Evolutionary conservation across 192 early-diverging fungal genomes (phyloP), one percentile per base, ranked within the genome.

Genomic region (Ambispora gerdemannii): DNA sequence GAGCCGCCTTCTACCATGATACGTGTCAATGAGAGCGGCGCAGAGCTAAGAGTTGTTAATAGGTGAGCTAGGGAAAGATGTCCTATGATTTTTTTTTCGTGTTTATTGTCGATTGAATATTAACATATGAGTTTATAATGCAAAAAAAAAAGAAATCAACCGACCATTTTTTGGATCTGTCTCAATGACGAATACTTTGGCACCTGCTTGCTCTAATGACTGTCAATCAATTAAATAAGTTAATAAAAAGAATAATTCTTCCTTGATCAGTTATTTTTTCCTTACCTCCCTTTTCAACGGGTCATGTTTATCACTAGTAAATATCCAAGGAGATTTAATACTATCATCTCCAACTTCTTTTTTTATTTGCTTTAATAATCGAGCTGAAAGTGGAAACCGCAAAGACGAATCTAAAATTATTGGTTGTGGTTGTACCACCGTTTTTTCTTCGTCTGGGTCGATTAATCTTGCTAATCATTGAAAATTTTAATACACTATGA

Each of bases 1-100:
- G 91, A 87, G 24, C 94, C 94, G 34, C 94, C 94, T 83, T 96
- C 94, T 11, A 96, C 89, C 94, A 96, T 96, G 33, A 96, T 59
- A 3, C 75, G 63, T 8, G 64, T 36, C 22, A 92, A 83, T 76
- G 47, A 72, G 27, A 64, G 47, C 13, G 60, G 60, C 6, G 50
- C 59, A 20, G 32, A 19, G 11, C 50, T 25, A 22, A 79, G 50
- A n/a, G 22, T 65, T 27, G 59, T 35, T 17, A 79, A 60, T 8
- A 79, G 25, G 22, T 71, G 34, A 32, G 24, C 19, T n/a, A 76
- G n/a, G 0, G 73, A 74, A 30, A 75, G 50, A 24, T 70, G 28
- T 19, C 73, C 79, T 81, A 66, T 10, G 13, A 27, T n/a, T n/a
- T n/a, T n/a, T n/a, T n/a, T n/a, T n/a, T n/a, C n/a, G n/a, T n/a